Conservation (phyloP, 768 basidiomycete genomes). For the Plicaturopsis crispa region DNA sequence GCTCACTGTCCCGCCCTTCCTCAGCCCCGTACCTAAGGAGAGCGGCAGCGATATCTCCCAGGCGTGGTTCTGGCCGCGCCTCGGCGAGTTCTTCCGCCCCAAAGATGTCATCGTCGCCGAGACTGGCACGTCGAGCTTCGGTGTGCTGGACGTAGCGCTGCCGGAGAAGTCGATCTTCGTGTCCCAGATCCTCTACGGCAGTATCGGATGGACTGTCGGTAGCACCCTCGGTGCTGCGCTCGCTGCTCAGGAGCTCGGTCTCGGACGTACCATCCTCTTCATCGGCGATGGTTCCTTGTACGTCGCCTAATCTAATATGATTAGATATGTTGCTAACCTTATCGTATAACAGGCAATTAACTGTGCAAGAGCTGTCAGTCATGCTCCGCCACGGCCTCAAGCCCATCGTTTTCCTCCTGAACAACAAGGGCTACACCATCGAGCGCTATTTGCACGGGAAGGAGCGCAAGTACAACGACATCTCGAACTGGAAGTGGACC, state of each 20-base stretch:
- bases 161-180: slow-evolving; percentile 63
- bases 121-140: slow-evolving; percentile 88
- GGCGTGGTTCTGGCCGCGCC: slow-evolving; percentile 76
- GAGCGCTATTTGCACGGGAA: slow-evolving; percentile 73
- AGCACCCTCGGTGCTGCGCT: slow-evolving; percentile 73
- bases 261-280: slow-evolving; percentile 73
- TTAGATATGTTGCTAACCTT: slow-evolving; percentile 5
- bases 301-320: slow-evolving; percentile 19
- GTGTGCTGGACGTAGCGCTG: slow-evolving; percentile 72
- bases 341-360: slow-evolving; percentile 48
- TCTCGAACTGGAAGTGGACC: slow-evolving; percentile 74
- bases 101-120: slow-evolving; percentile 81
- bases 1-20: slow-evolving; percentile 36
- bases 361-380: slow-evolving; percentile 77
- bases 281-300: slow-evolving; percentile 80
- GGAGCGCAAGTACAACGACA: slow-evolving; percentile 77
- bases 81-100: slow-evolving; percentile 62
- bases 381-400: slow-evolving; percentile 69
- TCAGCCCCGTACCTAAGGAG: slow-evolving; percentile 41
- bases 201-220: slow-evolving; percentile 87
- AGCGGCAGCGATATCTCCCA: slow-evolving; percentile 56
- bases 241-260: slow-evolving; percentile 57
- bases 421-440: slow-evolving; percentile 82
- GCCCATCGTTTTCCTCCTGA: slow-evolving; percentile 81
- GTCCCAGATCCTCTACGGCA: slow-evolving; percentile 83